Evolutionary conservation across 2,329 filamentous ascomycete species (phyloP).

Genomic region (Fonsecaea pugnacius): DNA sequence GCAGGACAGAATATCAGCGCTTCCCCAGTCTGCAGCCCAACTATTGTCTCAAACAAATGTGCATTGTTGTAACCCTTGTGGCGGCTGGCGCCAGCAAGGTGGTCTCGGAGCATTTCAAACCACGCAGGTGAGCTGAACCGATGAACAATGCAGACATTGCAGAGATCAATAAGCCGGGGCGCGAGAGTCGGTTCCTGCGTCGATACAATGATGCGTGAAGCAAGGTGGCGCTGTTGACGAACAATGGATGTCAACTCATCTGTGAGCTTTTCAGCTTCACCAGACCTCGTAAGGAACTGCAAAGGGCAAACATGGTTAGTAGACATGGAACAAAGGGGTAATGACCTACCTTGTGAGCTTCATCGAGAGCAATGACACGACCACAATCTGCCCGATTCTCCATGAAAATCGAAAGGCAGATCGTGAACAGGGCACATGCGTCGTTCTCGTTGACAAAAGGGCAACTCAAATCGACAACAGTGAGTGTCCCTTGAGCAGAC

Average conservation of each 20-base stretch:
- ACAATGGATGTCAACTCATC: conserved; percentile 66
- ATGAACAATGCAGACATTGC: conserved; percentile 72
- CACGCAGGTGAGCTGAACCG: conserved; percentile 71
- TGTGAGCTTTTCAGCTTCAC: conserved; percentile 63
- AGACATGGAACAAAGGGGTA: neutral
- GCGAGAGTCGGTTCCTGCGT: conserved; percentile 79
- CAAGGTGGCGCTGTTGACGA: conserved; percentile 72
- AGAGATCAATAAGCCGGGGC: conserved; percentile 70
- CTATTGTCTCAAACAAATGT: conserved; percentile 53
- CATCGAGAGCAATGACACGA: conserved; percentile 71
- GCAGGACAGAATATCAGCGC: conserved; percentile 56
- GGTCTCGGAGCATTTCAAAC: conserved; percentile 54
- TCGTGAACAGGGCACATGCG: conserved; percentile 74
- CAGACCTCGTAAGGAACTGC: conserved; percentile 64
- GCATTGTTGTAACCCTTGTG: conserved; percentile 30
- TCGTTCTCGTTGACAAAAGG: conserved; percentile 69
- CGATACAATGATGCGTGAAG: conserved; percentile 69
- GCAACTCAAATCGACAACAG: conserved; percentile 73
- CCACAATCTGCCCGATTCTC: conserved; percentile 57
- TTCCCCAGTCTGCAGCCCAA: conserved; percentile 54
- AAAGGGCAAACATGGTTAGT: conserved; percentile 2
- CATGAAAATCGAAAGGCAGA: conserved; percentile 69
- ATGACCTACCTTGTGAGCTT: conserved; percentile 69
- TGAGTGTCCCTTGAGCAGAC: conserved; percentile 57
- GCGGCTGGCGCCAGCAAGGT: conserved; percentile 54